These are phyloP conservation scores for Candida ortonii DNA, from an alignment of 805 yeast species.

Conservation along the genomic window DNA sequence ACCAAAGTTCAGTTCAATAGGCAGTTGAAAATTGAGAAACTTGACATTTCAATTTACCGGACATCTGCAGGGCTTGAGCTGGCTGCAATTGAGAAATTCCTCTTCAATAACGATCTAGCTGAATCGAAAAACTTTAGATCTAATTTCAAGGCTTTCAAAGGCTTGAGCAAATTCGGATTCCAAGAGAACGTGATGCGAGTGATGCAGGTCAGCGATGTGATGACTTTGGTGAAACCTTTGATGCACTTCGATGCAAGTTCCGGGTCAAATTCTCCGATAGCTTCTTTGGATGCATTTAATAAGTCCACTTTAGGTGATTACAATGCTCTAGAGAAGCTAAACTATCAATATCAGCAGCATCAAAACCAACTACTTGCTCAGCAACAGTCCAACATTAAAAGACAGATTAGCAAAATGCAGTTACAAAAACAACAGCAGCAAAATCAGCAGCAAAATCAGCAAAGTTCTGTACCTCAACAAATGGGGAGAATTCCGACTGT, in stretches of 20 bases:
- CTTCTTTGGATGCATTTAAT: constrained; percentile 54
- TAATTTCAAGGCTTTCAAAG: constrained; percentile 39
- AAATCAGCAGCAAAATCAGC: constrained; percentile 16
- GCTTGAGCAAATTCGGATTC: constrained; percentile 57
- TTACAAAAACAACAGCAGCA: constrained; percentile 14
- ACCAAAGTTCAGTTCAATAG: constrained; percentile 61
- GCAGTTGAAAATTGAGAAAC: constrained; percentile 65
- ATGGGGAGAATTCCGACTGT: constrained; percentile 1
- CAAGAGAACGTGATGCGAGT: constrained; percentile 65
- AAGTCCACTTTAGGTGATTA: constrained; percentile 22
- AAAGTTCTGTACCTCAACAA: constrained; percentile 3
- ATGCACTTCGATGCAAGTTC: constrained; percentile 50
- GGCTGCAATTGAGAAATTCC: constrained; percentile 43
- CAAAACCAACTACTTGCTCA: constrained; percentile 29
- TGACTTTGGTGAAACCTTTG: constrained; percentile 66
- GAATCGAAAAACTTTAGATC: constrained; percentile 15
- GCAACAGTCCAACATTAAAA: constrained; percentile 12
- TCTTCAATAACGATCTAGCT: constrained; percentile 32
- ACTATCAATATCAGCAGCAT: constrained; percentile 17
- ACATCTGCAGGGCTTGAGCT: constrained; percentile 44
- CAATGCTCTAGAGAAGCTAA: constrained; percentile 18
- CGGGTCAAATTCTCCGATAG: constrained; percentile 41
- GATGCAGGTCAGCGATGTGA: constrained; percentile 73
- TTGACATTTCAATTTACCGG: constrained; percentile 54
- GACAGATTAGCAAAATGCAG: constrained; percentile 20